Evolutionary conservation across 768 basidiomycete species (phyloP), one percentile per base, ranked within the genome.

Genomic region (Boletus sp.): DNA sequence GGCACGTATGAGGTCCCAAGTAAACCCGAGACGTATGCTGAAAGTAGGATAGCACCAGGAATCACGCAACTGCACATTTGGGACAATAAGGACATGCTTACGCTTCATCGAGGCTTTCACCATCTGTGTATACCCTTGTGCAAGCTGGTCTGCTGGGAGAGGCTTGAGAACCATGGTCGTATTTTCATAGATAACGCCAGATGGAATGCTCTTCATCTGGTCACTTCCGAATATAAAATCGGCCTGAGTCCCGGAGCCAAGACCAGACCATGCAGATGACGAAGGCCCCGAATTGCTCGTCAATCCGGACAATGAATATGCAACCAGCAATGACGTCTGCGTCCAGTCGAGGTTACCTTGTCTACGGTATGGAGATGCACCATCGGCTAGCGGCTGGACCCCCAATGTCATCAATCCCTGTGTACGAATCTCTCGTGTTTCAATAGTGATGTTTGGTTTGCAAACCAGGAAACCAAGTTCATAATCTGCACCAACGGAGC

Each of bases 401-500:
- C 29, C 51, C n/a, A 64, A 40, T 1, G 51, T 50, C 58, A 53
- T 61, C 6, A 54, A 57, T 1, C 58, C 61, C n/a, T 40, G 50
- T 18, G 64, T 61, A 28, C 57, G 56, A 17, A 67, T 41, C 41
- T 68, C 64, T 14, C 67, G 59, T 12, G 63, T 65, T 52, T 68
- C 60, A 5, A 67, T 58, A 2, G 54, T 59, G 20, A 62, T 51
- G 15, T 69, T 64, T 1, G 67, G 66, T 39, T 65, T 66, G 51
- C 67, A 67, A 15, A 55, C 55, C 20, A 67, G 55, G 52, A 69
- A 67, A 10, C 52, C 54, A 2, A 67, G 1, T n/a, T 69, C 39
- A 5, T 59, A 69, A 42, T 60, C 57, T 9, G 56, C 48, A 18
- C 45, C 58, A 15, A 58, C n/a, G n/a, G 60, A 20, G 30, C 53